phyloP scores from a whole-genome alignment of 768 basidiomycete species.

The Psilocybe sp. region DNA sequence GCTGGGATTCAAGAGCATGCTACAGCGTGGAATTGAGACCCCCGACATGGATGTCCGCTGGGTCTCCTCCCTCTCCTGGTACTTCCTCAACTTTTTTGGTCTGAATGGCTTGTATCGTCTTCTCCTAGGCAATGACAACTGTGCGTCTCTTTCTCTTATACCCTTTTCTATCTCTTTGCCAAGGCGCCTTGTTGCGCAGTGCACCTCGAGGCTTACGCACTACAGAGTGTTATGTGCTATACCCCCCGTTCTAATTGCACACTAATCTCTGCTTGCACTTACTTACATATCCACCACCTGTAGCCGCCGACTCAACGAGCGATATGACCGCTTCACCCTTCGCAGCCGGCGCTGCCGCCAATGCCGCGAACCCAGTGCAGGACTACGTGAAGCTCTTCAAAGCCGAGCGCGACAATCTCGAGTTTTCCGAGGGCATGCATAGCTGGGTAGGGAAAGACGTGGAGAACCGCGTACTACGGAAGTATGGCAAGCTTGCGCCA shows the following conservation, averaged over 20 bases:
- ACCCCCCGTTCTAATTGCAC: too few species aligned
- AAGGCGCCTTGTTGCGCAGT: too few species aligned
- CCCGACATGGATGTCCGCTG: constrained; percentile 97
- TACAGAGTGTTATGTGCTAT: too few species aligned
- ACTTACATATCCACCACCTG: too few species aligned
- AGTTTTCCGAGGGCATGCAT: constrained; percentile 86
- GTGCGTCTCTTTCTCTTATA: constrained; percentile 45
- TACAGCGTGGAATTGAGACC: constrained; percentile 93
- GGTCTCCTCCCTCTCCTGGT: constrained; percentile 99
- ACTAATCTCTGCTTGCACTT: too few species aligned
- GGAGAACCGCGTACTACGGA: constrained; percentile 72
- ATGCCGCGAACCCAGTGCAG: constrained; percentile 47
- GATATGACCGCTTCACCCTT: constrained; percentile 75
- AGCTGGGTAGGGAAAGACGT: constrained; percentile 80
- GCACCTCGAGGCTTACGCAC: too few species aligned
- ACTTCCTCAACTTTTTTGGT: constrained; percentile 98
- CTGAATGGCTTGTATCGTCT: constrained; percentile 94
- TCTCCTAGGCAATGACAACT: constrained; percentile 85
- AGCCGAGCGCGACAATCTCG: constrained; percentile 88
- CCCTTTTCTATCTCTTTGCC: neutral
- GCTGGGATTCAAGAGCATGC: constrained; percentile 95
- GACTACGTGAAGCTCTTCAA: constrained; percentile 91
- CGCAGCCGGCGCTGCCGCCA: constrained; percentile 35
- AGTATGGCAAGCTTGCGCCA: constrained; percentile 63
- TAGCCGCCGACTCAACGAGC: constrained; percentile 78